A percentile compares a stretch with the other conserved stretches of the same genome.
phyloP scores from a whole-genome alignment of 805 yeast species.

The Ogataea henricii region DNA sequence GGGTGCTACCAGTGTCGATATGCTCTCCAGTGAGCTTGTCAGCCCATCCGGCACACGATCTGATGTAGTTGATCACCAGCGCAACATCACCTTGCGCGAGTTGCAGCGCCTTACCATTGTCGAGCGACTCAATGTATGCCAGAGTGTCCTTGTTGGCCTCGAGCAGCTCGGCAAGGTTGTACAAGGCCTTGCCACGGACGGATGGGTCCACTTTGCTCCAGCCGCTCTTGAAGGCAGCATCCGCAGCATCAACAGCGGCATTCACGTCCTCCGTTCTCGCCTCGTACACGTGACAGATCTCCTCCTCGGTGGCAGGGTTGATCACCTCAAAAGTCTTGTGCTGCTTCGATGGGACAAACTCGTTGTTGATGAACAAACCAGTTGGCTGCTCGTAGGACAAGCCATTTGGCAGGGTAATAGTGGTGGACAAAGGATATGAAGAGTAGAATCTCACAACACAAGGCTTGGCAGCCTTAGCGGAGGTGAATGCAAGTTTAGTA shows the following conservation, averaged over 20 bases:
- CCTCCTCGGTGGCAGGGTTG: constrained; percentile 55
- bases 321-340: constrained; percentile 54
- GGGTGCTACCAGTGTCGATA: constrained; percentile 62
- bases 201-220: constrained; percentile 66
- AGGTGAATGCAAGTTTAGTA: constrained; percentile 15
- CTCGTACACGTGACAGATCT: constrained; percentile 51
- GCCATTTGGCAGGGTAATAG: constrained; percentile 70
- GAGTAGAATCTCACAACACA: constrained; percentile 27
- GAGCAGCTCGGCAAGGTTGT: constrained; percentile 67
- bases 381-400: constrained; percentile 57
- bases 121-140: constrained; percentile 69
- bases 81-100: constrained; percentile 69
- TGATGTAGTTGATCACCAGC: constrained; percentile 62
- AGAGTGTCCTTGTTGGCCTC: constrained; percentile 64
- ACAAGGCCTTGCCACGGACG: constrained; percentile 52
- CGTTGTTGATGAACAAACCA: constrained; percentile 60
- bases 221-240: constrained; percentile 52
- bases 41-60: constrained; percentile 74
- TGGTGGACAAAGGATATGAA: constrained; percentile 37
- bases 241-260: constrained; percentile 67
- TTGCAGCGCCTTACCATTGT: constrained; percentile 74
- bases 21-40: constrained; percentile 68
- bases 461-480: constrained; percentile 18
- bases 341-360: constrained; percentile 50
- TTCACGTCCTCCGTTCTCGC: constrained; percentile 67